Conservation (phyloP, 208 protist species). For the Trypanosoma lewisi region DNA sequence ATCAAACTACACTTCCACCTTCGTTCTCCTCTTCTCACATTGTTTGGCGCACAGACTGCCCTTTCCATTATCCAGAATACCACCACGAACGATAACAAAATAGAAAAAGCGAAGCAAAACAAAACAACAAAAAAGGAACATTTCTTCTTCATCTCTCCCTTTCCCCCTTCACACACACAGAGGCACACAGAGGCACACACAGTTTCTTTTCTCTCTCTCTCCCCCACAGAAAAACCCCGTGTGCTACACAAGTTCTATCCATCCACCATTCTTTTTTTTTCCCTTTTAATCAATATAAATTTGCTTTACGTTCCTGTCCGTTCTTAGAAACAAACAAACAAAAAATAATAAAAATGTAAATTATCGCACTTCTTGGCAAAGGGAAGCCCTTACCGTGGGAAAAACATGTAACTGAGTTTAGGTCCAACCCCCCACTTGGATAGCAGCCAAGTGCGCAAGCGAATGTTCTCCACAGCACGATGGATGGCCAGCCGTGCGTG, state of each 20-base stretch:
- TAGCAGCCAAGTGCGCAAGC: constrained; percentile 56
- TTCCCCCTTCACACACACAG: not conserved
- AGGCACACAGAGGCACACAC: too few species aligned
- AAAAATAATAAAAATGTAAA: not conserved
- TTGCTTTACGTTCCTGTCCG: too few species aligned
- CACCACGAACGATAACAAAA: not conserved
- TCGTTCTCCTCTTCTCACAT: not conserved
- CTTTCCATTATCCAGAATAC: not conserved
- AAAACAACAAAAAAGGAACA: constrained; percentile 11
- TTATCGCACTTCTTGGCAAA: not conserved
- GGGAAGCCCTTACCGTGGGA: constrained; percentile 6
- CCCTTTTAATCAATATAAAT: too few species aligned
- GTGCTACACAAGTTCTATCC: too few species aligned
- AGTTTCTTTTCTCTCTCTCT: constrained; percentile 8
- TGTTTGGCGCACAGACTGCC: not conserved
- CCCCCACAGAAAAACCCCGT: too few species aligned
- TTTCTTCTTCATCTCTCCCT: not conserved
- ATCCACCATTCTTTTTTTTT: constrained; percentile 17
- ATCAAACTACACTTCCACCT: too few species aligned
- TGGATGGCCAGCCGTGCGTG: constrained; percentile 73
- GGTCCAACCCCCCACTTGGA: constrained; percentile 45
- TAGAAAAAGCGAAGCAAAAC: not conserved
- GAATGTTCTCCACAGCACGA: constrained; percentile 63
- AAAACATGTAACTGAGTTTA: constrained; percentile 21
- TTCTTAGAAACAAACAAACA: not conserved